A percentile compares a stretch with the other conserved stretches of the same genome.
Evolutionary conservation across 441 rosid species (phyloP).

Genomic region (Euphorbia corollata): DNA sequence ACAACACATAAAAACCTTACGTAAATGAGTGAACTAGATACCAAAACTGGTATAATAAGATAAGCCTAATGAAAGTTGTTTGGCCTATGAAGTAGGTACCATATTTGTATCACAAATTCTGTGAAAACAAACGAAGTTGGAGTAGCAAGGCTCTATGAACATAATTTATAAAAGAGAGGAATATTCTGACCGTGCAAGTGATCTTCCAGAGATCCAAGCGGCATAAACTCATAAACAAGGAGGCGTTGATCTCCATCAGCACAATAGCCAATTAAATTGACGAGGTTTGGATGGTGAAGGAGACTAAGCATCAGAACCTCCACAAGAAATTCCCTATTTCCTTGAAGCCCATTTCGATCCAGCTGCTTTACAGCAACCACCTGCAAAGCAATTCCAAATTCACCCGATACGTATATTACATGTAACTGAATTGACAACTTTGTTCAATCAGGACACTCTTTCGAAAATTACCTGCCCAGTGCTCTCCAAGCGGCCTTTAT

Average conservation of each 20-base stretch:
- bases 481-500: slow-evolving; percentile 89
- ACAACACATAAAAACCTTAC: background rate
- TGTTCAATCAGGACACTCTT: no score
- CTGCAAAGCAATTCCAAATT: slow-evolving; percentile 34
- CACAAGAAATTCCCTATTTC: slow-evolving; percentile 93
- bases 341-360: slow-evolving; percentile 95
- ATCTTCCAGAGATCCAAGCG: slow-evolving; percentile 91
- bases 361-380: slow-evolving; percentile 96
- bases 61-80: background rate
- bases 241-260: slow-evolving; percentile 98
- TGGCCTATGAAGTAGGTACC: background rate
- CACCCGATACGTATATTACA: slow-evolving; percentile 3
- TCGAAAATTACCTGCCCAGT: slow-evolving; percentile 62
- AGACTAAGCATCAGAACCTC: slow-evolving; percentile 99
- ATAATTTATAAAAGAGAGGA: background rate
- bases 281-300: slow-evolving; percentile 86
- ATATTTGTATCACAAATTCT: background rate
- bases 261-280: slow-evolving; percentile 90
- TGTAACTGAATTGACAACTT: background rate
- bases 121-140: slow-evolving; percentile 8
- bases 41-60: background rate
- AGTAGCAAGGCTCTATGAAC: slow-evolving; percentile 1
- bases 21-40: background rate
- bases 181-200: slow-evolving; percentile 75
- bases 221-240: slow-evolving; percentile 95